These are phyloP conservation scores for Fusarium metavorans DNA, from an alignment of 2,329 filamentous ascomycete genomes.

Conservation along the genomic window DNA sequence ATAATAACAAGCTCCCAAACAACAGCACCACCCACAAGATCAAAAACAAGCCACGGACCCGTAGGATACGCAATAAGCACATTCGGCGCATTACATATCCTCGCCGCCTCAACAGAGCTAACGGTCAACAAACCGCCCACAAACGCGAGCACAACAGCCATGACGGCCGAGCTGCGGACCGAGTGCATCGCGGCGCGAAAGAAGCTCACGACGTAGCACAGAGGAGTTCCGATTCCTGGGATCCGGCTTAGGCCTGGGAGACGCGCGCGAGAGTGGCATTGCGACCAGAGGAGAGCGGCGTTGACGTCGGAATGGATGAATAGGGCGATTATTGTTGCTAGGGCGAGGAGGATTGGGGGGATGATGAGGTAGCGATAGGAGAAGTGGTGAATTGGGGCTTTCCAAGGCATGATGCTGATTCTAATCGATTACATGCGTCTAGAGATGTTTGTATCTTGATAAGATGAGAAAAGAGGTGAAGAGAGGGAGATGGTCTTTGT, in stretches of 20 bases:
- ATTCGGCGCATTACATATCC: slow-evolving; percentile 54
- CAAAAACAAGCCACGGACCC: slow-evolving; percentile 60
- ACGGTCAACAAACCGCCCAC: slow-evolving; percentile 62
- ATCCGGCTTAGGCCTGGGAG: slow-evolving; percentile 59
- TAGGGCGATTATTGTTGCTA: slow-evolving; percentile 56
- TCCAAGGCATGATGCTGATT: slow-evolving; percentile 36
- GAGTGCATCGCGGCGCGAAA: slow-evolving; percentile 59
- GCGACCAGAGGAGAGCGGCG: slow-evolving; percentile 64
- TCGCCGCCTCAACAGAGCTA: slow-evolving; percentile 62
- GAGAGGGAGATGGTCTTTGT: neutral
- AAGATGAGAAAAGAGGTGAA: neutral
- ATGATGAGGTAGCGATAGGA: slow-evolving; percentile 65
- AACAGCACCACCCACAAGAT: slow-evolving; percentile 61
- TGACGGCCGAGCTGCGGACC: slow-evolving; percentile 54
- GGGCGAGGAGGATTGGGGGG: slow-evolving; percentile 59
- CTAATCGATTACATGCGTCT: neutral
- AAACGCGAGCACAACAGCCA: slow-evolving; percentile 58
- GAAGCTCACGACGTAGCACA: slow-evolving; percentile 65
- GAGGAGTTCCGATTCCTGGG: slow-evolving; percentile 58
- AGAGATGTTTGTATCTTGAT: too few species aligned
- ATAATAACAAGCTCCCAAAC: slow-evolving; percentile 65
- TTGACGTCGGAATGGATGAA: slow-evolving; percentile 63
- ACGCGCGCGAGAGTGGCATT: slow-evolving; percentile 62
- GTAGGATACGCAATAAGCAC: slow-evolving; percentile 54
- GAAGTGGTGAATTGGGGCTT: slow-evolving; percentile 64